Percentiles rank a stretch among this genome's conserved stretches.
phyloP scores from a whole-genome alignment of 106 monocot genomes.

The Chionographis japonica region DNA sequence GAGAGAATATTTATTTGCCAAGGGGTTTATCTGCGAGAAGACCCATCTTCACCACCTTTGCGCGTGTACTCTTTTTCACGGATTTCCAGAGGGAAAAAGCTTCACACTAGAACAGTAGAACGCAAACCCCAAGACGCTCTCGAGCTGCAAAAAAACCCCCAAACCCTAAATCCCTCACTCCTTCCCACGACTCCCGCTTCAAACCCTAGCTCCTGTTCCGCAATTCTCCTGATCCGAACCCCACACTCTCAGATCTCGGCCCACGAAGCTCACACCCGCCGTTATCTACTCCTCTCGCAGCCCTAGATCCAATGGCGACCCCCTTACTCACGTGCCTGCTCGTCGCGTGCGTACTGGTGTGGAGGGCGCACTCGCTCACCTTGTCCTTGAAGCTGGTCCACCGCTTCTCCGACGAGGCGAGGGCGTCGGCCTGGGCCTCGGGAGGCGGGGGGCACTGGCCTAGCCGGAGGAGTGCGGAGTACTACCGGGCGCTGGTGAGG shows the following conservation, averaged over 20 bases:
- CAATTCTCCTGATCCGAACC: background rate
- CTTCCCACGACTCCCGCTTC: background rate
- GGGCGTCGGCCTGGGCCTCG: background rate
- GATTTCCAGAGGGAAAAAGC: background rate
- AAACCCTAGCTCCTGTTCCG: conserved; percentile 6
- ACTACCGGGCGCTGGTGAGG: conserved; percentile 46
- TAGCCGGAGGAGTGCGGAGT: conserved; percentile 47
- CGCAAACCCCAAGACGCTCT: too few species aligned
- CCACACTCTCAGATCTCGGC: background rate
- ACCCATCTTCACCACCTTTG: background rate
- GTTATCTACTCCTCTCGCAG: background rate
- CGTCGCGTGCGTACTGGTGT: background rate
- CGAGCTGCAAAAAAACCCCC: background rate
- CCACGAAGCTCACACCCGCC: background rate
- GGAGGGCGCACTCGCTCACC: conserved; percentile 27
- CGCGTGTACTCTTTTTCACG: background rate
- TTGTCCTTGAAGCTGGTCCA: conserved; percentile 71
- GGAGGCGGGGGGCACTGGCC: conserved; percentile 17
- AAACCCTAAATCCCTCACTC: conserved; percentile 10
- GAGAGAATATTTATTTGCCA: too few species aligned
- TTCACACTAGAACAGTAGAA: too few species aligned
- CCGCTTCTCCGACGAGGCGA: conserved; percentile 82
- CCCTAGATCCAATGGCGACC: background rate
- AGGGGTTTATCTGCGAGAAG: background rate
- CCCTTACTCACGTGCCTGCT: background rate